phyloP scores from a whole-genome alignment of 768 basidiomycete species.

The Pleurotus tuber-regium region DNA sequence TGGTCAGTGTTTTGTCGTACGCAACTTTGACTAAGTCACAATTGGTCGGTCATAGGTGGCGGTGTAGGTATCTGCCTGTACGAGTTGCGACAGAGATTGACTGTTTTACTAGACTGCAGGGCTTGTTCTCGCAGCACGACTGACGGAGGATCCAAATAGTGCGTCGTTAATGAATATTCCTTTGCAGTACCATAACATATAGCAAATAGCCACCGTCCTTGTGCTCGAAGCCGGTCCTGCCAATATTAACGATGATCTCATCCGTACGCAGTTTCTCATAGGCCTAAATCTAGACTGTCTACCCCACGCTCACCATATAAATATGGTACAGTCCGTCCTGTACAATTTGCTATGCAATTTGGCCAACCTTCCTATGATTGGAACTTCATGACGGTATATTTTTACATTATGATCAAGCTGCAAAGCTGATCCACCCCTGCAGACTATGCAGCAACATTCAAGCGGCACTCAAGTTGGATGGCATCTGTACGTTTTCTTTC shows the following conservation, averaged over 20 bases:
- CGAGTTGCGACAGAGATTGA: not conserved
- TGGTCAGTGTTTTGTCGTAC: not conserved
- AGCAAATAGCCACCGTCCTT: constrained; percentile 8
- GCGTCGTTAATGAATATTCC: not conserved
- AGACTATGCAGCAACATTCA: too few species aligned
- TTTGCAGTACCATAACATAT: not conserved
- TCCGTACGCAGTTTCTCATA: constrained; percentile 7
- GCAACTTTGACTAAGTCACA: not conserved
- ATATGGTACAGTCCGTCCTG: constrained; percentile 8
- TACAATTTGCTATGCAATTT: constrained; percentile 14
- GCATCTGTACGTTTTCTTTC: constrained; percentile 6
- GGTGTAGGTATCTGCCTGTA: not conserved
- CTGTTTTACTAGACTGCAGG: constrained; percentile 14
- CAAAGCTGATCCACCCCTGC: too few species aligned
- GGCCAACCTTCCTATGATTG: constrained; percentile 21
- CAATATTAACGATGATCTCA: constrained; percentile 13
- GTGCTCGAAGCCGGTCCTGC: constrained; percentile 18
- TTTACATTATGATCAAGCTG: too few species aligned
- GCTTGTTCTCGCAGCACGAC: constrained; percentile 15
- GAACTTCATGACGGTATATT: constrained; percentile 6
- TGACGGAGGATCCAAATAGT: constrained; percentile 14
- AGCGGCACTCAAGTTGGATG: not conserved
- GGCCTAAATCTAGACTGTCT: too few species aligned
- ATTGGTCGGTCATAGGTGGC: not conserved
- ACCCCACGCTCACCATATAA: too few species aligned